Conservation (phyloP, 2,329 filamentous ascomycete genomes). For the Westerdykella aurantiaca region DNA sequence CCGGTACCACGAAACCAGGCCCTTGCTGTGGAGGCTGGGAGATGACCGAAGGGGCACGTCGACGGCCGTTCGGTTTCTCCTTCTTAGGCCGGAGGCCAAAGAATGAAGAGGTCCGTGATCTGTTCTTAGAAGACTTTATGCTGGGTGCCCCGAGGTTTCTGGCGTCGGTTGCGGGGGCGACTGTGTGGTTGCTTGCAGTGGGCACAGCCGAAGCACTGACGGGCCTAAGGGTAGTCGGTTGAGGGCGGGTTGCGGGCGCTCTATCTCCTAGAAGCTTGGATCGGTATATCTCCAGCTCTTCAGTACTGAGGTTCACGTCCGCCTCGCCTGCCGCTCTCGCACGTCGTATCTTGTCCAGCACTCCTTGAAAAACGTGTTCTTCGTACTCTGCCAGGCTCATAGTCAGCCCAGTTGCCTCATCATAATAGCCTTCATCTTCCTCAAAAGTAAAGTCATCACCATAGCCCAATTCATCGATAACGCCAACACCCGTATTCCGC, state of each 20-base stretch:
- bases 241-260: conserved; percentile 24
- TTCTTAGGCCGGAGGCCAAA: conserved; percentile 25
- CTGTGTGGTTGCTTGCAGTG: conserved; percentile 23
- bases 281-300: conserved; percentile 76
- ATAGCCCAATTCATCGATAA: conserved; percentile 45
- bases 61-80: conserved; percentile 26
- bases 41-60: conserved; percentile 22
- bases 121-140: conserved; percentile 32
- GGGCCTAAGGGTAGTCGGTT: conserved; percentile 14
- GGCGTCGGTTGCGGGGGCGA: conserved; percentile 29
- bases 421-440: conserved; percentile 47
- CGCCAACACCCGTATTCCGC: conserved; percentile 35
- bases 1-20: conserved; percentile 45
- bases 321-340: conserved; percentile 70
- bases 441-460: conserved; percentile 49
- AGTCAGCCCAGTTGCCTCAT: conserved; percentile 40
- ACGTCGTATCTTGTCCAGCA: conserved; percentile 71
- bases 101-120: conserved; percentile 20
- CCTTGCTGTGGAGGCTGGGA: conserved; percentile 22
- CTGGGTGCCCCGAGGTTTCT: conserved; percentile 21
- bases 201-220: conserved; percentile 25
- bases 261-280: conserved; percentile 53
- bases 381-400: conserved; percentile 50
- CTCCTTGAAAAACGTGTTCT: conserved; percentile 69
- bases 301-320: conserved; percentile 72